Evolutionary conservation across 1,139 yeast genomes (phyloP), one percentile per base, ranked within the genome.

Genomic region (Geotrichum phurueaensis): DNA sequence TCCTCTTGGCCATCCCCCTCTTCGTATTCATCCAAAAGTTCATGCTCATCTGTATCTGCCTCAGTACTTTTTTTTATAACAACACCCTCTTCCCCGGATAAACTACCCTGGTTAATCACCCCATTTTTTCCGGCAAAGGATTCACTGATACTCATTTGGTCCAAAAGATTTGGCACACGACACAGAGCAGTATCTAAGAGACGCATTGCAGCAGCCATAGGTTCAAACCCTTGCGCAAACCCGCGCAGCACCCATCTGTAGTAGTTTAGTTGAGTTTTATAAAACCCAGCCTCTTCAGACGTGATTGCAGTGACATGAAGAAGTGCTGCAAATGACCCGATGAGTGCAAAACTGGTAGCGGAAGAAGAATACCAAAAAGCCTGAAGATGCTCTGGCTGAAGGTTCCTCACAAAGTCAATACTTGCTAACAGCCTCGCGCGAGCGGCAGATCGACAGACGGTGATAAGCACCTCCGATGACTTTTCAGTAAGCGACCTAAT

Each of bases 321-420:
- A 10, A 91, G 76, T 0, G 95, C 86, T 0, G 96, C 96, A 79
- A 91, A 91, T 0, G 94, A 84, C 2, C 96, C 96, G 59, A 90
- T 88, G 54, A 89, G 75, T 2, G 96, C 85, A 65, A 91, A 84
- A 69, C 87, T 89, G 12, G 89, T 81, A 0, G 92, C 80, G 0
- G 96, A 82, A 3, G 91, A 84, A 1, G 91, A 83, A 72, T 88
- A 94, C 97, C 97, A 91, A 73, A 89, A 90, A 10, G 95, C 84
- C 69, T 85, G 91, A 58, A 88, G 81, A 69, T 90, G 96, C 66
- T 89, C 96, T 2, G 87, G 87, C 66, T 85, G 85, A 68, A 91
- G 79, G 62, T 84, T 86, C 61, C 86, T 76, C 12, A 89, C 86
- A 74, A 90, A 89, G 59, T 89, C 95, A 63, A 89, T 82, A 0